These are phyloP conservation scores for Quercus ilex DNA, from an alignment of 306 rosid species.

Conservation along the genomic window DNA sequence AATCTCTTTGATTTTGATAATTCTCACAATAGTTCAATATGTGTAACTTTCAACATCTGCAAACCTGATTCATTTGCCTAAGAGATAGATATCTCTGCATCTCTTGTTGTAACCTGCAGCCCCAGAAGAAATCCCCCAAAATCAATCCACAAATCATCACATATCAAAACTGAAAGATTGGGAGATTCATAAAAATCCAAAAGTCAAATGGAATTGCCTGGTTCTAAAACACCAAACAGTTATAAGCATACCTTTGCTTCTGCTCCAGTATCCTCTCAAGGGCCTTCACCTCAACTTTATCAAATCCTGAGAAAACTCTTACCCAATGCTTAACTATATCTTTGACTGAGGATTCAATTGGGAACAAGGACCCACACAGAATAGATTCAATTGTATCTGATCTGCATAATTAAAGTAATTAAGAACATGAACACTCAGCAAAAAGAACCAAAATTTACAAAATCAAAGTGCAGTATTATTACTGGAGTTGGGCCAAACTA, in stretches of 20 bases:
- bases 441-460: not conserved
- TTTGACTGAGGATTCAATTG: constrained; percentile 58
- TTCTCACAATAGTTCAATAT: constrained; percentile 16
- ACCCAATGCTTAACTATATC: constrained; percentile 79
- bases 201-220: constrained; percentile 15
- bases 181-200: constrained; percentile 17
- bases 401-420: constrained; percentile 49
- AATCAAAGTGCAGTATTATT: no score
- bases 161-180: constrained; percentile 22
- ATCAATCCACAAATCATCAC: constrained; percentile 31
- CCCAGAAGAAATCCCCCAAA: constrained; percentile 42
- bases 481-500: no score
- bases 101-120: constrained; percentile 93
- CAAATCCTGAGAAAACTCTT: constrained; percentile 69
- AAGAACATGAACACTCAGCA: constrained; percentile 1
- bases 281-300: constrained; percentile 94
- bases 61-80: constrained; percentile 76
- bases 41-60: constrained; percentile 30
- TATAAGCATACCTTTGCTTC: constrained; percentile 75
- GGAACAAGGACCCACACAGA: constrained; percentile 79
- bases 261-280: constrained; percentile 95
- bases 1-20: constrained; percentile 29
- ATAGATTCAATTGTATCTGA: constrained; percentile 83
- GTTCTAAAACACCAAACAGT: constrained; percentile 15
- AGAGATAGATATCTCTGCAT: constrained; percentile 87